These are phyloP conservation scores for Ustilago bromivora DNA, from an alignment of 1,284 basidiomycete genomes.

Conservation along the genomic window DNA sequence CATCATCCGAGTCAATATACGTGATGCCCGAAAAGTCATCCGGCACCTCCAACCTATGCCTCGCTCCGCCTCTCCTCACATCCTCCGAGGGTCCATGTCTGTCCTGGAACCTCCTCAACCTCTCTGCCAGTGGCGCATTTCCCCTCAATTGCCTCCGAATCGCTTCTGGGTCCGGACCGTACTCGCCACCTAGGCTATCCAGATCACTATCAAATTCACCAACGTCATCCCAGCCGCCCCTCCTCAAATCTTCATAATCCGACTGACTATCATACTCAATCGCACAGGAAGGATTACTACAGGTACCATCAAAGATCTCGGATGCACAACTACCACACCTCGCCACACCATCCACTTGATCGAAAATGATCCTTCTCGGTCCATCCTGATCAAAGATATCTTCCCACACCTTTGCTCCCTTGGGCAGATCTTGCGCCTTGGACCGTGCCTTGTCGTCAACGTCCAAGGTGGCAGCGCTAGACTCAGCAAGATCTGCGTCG, in stretches of 20 bases:
- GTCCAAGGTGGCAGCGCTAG: constrained; percentile 30
- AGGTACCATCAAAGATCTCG: constrained; percentile 61
- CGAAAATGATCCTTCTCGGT: constrained; percentile 54
- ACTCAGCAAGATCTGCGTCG: constrained; percentile 30
- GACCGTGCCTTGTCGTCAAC: constrained; percentile 36
- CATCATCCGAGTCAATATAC: constrained; percentile 5
- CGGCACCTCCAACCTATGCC: constrained; percentile 12
- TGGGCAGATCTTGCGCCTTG: constrained; percentile 46
- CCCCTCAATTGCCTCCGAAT: background rate
- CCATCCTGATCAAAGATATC: constrained; percentile 50
- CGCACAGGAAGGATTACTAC: constrained; percentile 55
- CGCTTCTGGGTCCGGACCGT: background rate
- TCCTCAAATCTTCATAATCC: constrained; percentile 28
- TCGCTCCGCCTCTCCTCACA: constrained; percentile 5
- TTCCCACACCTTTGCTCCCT: constrained; percentile 49
- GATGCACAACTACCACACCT: constrained; percentile 61
- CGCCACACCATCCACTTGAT: constrained; percentile 59
- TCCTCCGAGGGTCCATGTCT: constrained; percentile 22
- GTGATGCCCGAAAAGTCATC: constrained; percentile 6
- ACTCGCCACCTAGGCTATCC: constrained; percentile 10
- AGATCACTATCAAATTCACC: constrained; percentile 22
- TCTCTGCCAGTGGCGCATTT: constrained; percentile 11
- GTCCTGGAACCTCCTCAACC: constrained; percentile 26
- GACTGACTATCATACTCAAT: constrained; percentile 49
- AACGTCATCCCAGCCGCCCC: constrained; percentile 23